These are phyloP conservation scores for Arthroderma sp. DNA, from an alignment of 2,329 filamentous ascomycete genomes.

Conservation along the genomic window DNA sequence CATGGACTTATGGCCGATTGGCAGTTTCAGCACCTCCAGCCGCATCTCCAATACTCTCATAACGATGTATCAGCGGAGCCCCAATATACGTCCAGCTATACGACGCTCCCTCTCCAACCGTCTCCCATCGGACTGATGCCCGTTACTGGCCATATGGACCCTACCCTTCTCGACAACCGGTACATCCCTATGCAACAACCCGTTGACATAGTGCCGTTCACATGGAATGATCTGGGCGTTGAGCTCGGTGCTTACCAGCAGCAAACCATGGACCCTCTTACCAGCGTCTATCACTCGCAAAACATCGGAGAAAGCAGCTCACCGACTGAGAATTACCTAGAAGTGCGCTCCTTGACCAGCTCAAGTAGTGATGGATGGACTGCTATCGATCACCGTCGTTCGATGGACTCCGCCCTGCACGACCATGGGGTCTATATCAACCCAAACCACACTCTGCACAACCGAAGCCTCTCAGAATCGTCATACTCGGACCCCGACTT, in stretches of 20 bases:
- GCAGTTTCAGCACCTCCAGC: conserved; percentile 31
- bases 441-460: conserved; percentile 76
- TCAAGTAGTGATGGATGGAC: conserved; percentile 81
- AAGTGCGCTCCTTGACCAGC: conserved; percentile 68
- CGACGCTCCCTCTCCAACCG: conserved; percentile 33
- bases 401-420: conserved; percentile 53
- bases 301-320: conserved; percentile 44
- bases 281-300: conserved; percentile 24
- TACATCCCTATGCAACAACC: conserved; percentile 42
- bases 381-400: conserved; percentile 61
- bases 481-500: conserved; percentile 59
- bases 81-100: conserved; percentile 46
- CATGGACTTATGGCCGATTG: conserved; percentile 33
- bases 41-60: conserved; percentile 24
- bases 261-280: conserved; percentile 31
- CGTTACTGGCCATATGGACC: conserved; percentile 49
- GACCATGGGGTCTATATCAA: conserved; percentile 68
- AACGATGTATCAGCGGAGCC: conserved; percentile 40
- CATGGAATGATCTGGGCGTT: conserved; percentile 68
- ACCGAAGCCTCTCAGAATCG: conserved; percentile 75
- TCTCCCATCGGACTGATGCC: conserved; percentile 43
- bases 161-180: conserved; percentile 48
- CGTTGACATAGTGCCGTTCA: conserved; percentile 53
- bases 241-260: conserved; percentile 46
- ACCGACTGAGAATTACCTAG: conserved; percentile 66